Conservation (phyloP, 2,329 filamentous ascomycete genomes). For the Monosporascus sp. region DNA sequence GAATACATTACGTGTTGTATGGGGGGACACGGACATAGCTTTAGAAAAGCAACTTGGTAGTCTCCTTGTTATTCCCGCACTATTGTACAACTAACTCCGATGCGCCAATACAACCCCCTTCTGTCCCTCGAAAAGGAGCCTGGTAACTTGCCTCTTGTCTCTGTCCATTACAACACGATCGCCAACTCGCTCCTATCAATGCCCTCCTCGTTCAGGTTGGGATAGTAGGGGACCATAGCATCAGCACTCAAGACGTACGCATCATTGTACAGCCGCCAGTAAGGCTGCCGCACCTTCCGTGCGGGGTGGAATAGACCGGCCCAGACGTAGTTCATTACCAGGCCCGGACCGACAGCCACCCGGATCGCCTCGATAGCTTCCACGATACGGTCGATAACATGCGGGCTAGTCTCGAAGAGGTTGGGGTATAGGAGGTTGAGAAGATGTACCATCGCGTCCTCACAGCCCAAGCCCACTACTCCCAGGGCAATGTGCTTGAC, state of each 20-base stretch:
- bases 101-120: not conserved
- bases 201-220: constrained; percentile 74
- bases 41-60: not conserved
- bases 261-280: constrained; percentile 96
- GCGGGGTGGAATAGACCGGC: constrained; percentile 96
- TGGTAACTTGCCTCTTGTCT: not conserved
- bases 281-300: constrained; percentile 86
- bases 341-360: constrained; percentile 84
- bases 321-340: constrained; percentile 98
- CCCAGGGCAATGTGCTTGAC: constrained; percentile 97
- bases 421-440: constrained; percentile 96
- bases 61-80: not conserved
- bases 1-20: too few relatives aligned
- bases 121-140: not conserved
- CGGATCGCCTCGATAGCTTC: constrained; percentile 96
- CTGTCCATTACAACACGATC: constrained; percentile 62
- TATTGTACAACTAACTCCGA: not conserved
- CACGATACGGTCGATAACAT: constrained; percentile 96
- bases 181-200: constrained; percentile 74
- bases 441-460: constrained; percentile 97
- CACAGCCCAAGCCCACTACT: constrained; percentile 94
- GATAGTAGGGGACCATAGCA: constrained; percentile 94
- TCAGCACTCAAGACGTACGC: constrained; percentile 92
- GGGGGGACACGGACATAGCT: too few relatives aligned
- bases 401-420: constrained; percentile 93